Percentiles rank a stretch among this genome's conserved stretches.
Evolutionary conservation across 192 early-diverging fungal genomes (phyloP).

Genomic region (Gigaspora rosea): DNA sequence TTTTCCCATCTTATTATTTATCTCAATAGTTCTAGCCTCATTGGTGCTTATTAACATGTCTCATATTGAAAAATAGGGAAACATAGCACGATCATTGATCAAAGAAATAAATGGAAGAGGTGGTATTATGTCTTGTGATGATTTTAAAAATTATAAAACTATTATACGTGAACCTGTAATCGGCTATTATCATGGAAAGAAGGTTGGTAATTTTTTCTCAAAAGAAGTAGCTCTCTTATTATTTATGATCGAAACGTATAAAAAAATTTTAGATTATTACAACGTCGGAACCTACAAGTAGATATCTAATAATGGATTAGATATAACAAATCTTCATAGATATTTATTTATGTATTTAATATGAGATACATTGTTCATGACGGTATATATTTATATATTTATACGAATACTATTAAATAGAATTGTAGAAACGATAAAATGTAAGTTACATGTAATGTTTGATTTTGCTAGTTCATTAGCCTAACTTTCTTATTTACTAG

Average conservation of each 20-base stretch:
- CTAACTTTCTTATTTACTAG: constrained; percentile 7
- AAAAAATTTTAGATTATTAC: constrained; percentile 28
- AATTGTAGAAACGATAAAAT: constrained; percentile 86
- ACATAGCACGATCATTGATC: constrained; percentile 71
- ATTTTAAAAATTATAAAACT: constrained; percentile 68
- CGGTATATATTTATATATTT: neutral
- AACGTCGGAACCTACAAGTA: constrained; percentile 74
- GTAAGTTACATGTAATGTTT: constrained; percentile 25
- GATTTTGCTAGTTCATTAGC: too few species aligned
- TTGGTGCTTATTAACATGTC: neutral
- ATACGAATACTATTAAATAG: neutral
- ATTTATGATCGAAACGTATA: neutral
- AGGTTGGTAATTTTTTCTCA: constrained; percentile 41
- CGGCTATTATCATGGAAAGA: constrained; percentile 77
- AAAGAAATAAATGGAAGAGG: constrained; percentile 59
- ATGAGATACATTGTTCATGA: neutral
- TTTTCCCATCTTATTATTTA: too few species aligned
- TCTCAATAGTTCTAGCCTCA: too few species aligned
- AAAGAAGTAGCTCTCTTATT: neutral
- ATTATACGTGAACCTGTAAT: constrained; percentile 61
- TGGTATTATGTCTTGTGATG: constrained; percentile 77
- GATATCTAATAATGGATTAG: constrained; percentile 45
- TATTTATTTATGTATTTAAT: neutral
- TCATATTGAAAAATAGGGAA: constrained; percentile 49
- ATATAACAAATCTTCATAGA: constrained; percentile 72